Evolutionary conservation across 805 yeast genomes (phyloP), one percentile per base, ranked within the genome.

Genomic region (Candida pini): DNA sequence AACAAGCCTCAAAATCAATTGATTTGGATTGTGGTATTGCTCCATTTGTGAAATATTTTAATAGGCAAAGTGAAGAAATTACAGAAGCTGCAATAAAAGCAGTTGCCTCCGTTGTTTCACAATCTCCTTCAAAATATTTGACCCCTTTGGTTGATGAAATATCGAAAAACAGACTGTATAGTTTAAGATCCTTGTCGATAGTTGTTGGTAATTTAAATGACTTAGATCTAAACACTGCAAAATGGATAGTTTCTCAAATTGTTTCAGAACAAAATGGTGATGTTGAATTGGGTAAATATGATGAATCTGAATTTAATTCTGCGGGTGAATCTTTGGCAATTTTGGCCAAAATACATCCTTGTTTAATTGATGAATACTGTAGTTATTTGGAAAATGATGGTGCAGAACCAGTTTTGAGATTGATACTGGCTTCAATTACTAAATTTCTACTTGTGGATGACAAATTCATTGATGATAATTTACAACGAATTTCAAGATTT

Each of bases 51-150:
- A 36, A 14, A 47, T 59, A 38, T 49, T 68, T 39, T 16, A 50
- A 49, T 8, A 45, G 43, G 4, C 18, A 39, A 3, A 47, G 51
- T 4, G 52, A 62, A 9, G 69, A 68, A 24, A 48, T 69, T 5
- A 64, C 64, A 34, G 42, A 62, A 6, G 71, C 73, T 16, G 67
- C 81, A 2, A 71, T 81, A 1, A 66, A 68, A 31, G 64, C 80
- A 0, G 50, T 77, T 19, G 81, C 84, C 2, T 64, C 69, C 9
- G 51, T 74, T 17, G 60, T 71, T 8, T 56, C 68, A 3, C 56
- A 57, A 24, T 61, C 73, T 40, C 47, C 66, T 6, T 46, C 52
- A 2, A 51, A 42, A 4, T 64, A 68, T 36, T 47, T 74, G n/a
- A 61, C 67, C 1, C 42, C 40, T 7, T 41, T 76, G 31, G 44